Percentiles rank a stretch among this genome's conserved stretches.
These are phyloP conservation scores for Collybia mongolica DNA, from an alignment of 768 basidiomycete species.

Conservation along the genomic window DNA sequence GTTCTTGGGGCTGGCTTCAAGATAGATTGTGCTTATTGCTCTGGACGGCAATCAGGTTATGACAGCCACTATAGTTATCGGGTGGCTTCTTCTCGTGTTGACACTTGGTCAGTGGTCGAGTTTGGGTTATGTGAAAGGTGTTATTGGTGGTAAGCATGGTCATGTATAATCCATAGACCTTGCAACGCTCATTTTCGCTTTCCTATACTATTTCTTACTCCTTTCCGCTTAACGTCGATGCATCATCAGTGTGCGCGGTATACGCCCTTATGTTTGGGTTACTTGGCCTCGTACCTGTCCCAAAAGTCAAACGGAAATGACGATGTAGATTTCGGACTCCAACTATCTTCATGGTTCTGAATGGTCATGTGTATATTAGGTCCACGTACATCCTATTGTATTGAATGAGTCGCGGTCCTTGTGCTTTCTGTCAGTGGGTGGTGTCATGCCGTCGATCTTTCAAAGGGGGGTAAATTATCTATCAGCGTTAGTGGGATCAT, in stretches of 20 bases:
- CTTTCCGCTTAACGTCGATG: background rate
- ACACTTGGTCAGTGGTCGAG: constrained; percentile 67
- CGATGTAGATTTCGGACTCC: constrained; percentile 1
- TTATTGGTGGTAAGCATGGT: constrained; percentile 57
- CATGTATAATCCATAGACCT: background rate
- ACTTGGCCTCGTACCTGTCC: constrained; percentile 69
- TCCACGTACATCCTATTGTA: constrained; percentile 2
- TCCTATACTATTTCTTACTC: background rate
- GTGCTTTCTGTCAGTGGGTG: too few relatives aligned
- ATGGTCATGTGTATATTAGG: constrained; percentile 4
- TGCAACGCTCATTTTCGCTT: background rate
- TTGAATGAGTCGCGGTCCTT: background rate
- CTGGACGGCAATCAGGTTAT: constrained; percentile 35
- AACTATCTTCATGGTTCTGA: constrained; percentile 2
- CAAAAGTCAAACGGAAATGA: constrained; percentile 39
- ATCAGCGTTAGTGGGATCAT: too few relatives aligned
- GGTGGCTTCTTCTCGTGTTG: constrained; percentile 62
- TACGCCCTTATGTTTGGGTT: constrained; percentile 75
- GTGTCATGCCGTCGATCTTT: too few relatives aligned
- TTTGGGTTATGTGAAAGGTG: constrained; percentile 63
- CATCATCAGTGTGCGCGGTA: constrained; percentile 55
- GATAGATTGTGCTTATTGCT: background rate
- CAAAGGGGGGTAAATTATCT: too few relatives aligned
- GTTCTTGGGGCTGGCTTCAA: background rate
- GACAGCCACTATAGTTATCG: constrained; percentile 66